These are phyloP conservation scores for Trichoderma koningii DNA, from an alignment of 2,329 filamentous ascomycete genomes.

Conservation along the genomic window DNA sequence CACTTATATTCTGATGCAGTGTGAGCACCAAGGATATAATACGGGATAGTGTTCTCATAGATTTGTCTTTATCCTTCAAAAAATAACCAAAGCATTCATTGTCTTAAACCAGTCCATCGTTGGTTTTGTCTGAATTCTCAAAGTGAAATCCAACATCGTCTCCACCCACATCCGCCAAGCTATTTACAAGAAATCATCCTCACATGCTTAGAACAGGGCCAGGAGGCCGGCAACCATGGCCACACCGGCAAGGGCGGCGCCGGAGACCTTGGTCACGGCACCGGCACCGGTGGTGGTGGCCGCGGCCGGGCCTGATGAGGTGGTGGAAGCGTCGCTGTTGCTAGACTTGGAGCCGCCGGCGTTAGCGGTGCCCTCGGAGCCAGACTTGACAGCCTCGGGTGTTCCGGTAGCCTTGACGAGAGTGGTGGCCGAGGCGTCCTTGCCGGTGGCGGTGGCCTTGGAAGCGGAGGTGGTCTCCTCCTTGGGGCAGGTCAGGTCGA, in stretches of 20 bases:
- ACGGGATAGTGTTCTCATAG: background rate
- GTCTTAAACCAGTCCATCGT: slow-evolving; percentile 23
- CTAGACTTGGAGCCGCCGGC: slow-evolving; percentile 20
- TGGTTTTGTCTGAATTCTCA: slow-evolving; percentile 13
- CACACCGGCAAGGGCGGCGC: slow-evolving; percentile 29
- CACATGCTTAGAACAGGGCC: slow-evolving; percentile 29
- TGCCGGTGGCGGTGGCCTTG: slow-evolving; percentile 13
- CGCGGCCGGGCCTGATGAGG: slow-evolving; percentile 6
- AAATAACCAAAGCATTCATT: slow-evolving; percentile 20
- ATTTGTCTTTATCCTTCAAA: background rate
- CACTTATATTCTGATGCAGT: background rate
- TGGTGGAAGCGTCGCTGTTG: slow-evolving; percentile 11
- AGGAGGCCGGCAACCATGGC: slow-evolving; percentile 27
- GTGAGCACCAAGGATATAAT: background rate
- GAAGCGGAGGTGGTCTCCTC: slow-evolving; percentile 26
- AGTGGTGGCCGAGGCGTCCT: slow-evolving; percentile 19
- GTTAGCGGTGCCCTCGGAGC: slow-evolving; percentile 5
- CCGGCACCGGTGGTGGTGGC: slow-evolving; percentile 8
- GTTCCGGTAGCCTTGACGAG: slow-evolving; percentile 22
- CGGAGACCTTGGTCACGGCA: slow-evolving; percentile 27
- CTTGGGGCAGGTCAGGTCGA: slow-evolving; percentile 56
- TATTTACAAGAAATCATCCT: slow-evolving; percentile 16
- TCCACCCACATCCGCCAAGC: slow-evolving; percentile 3
- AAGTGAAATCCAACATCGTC: background rate
- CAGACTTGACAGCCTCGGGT: slow-evolving; percentile 10